Evolutionary conservation across 768 basidiomycete species (phyloP), one percentile per base, ranked within the genome.

Genomic region (Mycena chlorophos): DNA sequence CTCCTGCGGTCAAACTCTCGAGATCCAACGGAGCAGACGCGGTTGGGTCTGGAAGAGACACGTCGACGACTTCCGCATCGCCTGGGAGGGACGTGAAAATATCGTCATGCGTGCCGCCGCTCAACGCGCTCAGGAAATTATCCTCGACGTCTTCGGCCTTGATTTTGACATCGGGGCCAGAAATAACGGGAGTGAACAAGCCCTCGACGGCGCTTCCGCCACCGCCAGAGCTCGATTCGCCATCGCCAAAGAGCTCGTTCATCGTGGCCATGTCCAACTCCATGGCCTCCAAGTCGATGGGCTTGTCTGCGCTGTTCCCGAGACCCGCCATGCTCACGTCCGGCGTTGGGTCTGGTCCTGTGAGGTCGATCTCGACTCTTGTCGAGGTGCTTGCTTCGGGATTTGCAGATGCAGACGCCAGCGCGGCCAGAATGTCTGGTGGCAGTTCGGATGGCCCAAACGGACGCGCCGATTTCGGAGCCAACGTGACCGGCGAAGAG

Each of bases 401-500:
- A n/a, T n/a, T n/a, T n/a, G n/a, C n/a, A 28, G 77, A 70, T 8
- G 80, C 69, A 2, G 75, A 74, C 5, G 78, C 77, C 55, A 86
- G 79, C 2, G 86, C 81, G 3, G 83, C 83, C 78, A 90, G 84
- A 26, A 89, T 69, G 39, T 89, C 87, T 3, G 84, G 76, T 23
- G 82, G 77, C 50, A 85, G 79, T 47, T 86, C 84, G 51, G 73
- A 76, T 3, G 77, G 64, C n/a, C 73, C 78, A 14, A 78, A 68
- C 1, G 86, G 78, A 3, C 87, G 81, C 43, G 87, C 88, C 4
- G 91, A 89, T 64, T 84, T 88, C 1, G 91, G 91, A 0, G 89
- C 91, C 31, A 93, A 79, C 4, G 86, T 89, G 28, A 92, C 90
- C 5, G 91, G 91, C 5, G 89, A 91, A 26, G 86, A 78, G 45